Evolutionary conservation across 1,139 yeast genomes (phyloP).

Genomic region (Saccharomyces hybrid): DNA sequence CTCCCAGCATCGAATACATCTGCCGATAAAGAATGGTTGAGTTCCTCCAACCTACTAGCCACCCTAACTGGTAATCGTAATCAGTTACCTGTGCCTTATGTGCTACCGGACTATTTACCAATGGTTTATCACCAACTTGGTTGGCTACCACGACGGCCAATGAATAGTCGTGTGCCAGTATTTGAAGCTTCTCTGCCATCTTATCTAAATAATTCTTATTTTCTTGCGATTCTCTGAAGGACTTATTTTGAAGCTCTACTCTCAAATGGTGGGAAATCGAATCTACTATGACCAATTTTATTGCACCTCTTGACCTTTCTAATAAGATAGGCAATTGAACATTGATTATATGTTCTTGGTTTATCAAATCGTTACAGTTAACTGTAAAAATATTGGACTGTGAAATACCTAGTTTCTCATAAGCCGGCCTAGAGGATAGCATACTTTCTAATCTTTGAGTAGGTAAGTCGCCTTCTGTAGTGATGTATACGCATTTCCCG

Average conservation of each 20-base stretch:
- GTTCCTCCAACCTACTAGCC: conserved; percentile 69
- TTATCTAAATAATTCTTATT: conserved; percentile 40
- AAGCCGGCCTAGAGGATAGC: conserved; percentile 29
- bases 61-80: conserved; percentile 63
- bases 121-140: conserved; percentile 65
- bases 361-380: conserved; percentile 60
- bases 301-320: conserved; percentile 34
- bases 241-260: conserved; percentile 47
- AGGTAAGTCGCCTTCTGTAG: conserved; percentile 70
- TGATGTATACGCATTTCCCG: conserved; percentile 50
- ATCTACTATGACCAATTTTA: conserved; percentile 60
- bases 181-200: conserved; percentile 44
- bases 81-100: conserved; percentile 36
- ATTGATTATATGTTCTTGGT: conserved; percentile 64
- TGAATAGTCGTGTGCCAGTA: conserved; percentile 41
- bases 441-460: conserved; percentile 48
- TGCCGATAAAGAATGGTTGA: conserved; percentile 33
- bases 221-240: conserved; percentile 31
- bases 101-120: conserved; percentile 18
- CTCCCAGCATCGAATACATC: conserved; percentile 11
- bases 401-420: conserved; percentile 29
- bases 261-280: conserved; percentile 83
- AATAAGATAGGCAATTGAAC: conserved; percentile 62
- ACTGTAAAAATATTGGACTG: conserved; percentile 51
- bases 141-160: conserved; percentile 69